phyloP scores from a whole-genome alignment of 192 early-diverging fungal species.

The Gryganskiella cystojenkinii region DNA sequence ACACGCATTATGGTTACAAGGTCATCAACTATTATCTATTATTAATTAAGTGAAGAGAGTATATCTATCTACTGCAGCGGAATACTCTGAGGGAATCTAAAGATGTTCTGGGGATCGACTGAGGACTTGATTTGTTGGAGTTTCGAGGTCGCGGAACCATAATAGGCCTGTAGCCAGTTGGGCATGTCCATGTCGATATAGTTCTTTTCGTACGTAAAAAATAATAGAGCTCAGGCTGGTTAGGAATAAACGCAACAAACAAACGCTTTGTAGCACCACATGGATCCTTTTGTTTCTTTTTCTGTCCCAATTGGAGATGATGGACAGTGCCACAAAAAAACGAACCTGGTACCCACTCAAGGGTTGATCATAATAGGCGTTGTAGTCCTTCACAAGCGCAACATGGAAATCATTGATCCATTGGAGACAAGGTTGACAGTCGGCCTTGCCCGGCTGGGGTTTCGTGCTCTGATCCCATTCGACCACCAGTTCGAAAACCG shows the following conservation, averaged over 20 bases:
- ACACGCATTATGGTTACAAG: too few species aligned
- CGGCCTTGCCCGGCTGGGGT: slow-evolving; percentile 34
- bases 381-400: slow-evolving; percentile 43
- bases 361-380: background rate
- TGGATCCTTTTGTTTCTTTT: too few species aligned
- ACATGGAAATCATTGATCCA: slow-evolving; percentile 45
- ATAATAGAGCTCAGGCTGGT: too few species aligned
- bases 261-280: too few species aligned
- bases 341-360: slow-evolving; percentile 43
- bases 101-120: slow-evolving; percentile 47
- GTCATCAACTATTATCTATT: too few species aligned
- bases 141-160: slow-evolving; percentile 31
- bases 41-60: too few species aligned
- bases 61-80: slow-evolving; percentile 24
- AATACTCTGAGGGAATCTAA: slow-evolving; percentile 55
- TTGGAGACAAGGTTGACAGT: slow-evolving; percentile 28
- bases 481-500: slow-evolving; percentile 51
- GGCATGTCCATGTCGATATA: slow-evolving; percentile 55
- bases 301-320: too few species aligned
- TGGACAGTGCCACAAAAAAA: too few species aligned
- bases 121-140: slow-evolving; percentile 40
- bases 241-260: too few species aligned
- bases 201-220: too few species aligned
- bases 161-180: slow-evolving; percentile 52
- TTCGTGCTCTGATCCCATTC: slow-evolving; percentile 34